Evolutionary conservation across 768 basidiomycete species (phyloP), one percentile per base, ranked within the genome.

Genomic region (Tephrocybe sp.): DNA sequence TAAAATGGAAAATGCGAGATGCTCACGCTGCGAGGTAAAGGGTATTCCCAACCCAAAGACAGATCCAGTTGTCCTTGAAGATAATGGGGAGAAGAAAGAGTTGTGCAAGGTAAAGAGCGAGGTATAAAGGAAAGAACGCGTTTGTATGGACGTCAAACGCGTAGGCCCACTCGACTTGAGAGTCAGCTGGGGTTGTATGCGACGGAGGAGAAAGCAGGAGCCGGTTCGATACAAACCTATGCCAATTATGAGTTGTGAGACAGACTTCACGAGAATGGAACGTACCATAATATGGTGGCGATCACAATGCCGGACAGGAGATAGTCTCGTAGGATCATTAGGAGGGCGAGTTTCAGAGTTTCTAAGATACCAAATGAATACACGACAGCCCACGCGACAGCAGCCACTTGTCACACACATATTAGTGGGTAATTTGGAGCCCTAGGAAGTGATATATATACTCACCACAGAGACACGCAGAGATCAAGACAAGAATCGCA

Each of bases 61-160:
- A 96, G n/a, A 95, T 81, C 95, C 95, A 98, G 59, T 89, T 91
- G 59, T 85, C 84, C 62, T 82, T 83, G 33, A 90, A 79, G 43
- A 98, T 76, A 41, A 98, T 78, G 2, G 92, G 88, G 1, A 91
- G 80, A 10, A 98, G 77, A 56, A 95, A 84, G 10, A 97, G 78
- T 64, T 98, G 92, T 0, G 88, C 89, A 52, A 93, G 74, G 66
- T 97, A 97, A 48, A 97, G 80, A 9, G 90, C 87, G 53, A 97
- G 80, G 70, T 90, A 96, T 53, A 94, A 74, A 17, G 94, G 94
- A 70, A 98, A 96, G 77, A 98, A 98, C 3, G 93, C 88, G 62
- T 98, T 98, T 53, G 89, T 95, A 68, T 97, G 94, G 14, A 98
- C 89, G 67, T 98, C 96, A 62, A 98, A 96, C 11, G 91, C 93